A percentile compares a stretch with the other conserved stretches of the same genome.
Evolutionary conservation across 2,329 filamentous ascomycete genomes (phyloP).

Genomic region (Albifimbria verrucaria): DNA sequence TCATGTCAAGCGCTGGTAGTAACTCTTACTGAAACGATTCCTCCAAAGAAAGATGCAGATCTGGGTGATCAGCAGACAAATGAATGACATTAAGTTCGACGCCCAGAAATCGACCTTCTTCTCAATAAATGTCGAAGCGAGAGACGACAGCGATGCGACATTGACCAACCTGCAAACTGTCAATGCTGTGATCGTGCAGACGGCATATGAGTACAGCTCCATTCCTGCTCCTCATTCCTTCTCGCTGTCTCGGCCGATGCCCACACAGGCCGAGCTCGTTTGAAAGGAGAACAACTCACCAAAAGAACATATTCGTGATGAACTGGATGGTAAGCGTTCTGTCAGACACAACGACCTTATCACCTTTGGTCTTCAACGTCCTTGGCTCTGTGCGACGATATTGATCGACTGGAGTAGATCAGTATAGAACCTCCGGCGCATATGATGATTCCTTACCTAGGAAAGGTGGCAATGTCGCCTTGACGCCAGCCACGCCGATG

Average conservation of each 20-base stretch:
- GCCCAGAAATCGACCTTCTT: conserved; percentile 3
- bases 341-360: not conserved
- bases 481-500: not conserved
- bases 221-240: not conserved
- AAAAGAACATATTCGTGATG: conserved; percentile 2
- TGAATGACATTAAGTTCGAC: not conserved
- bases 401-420: not conserved
- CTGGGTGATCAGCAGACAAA: conserved; percentile 1
- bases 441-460: not conserved
- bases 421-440: not conserved
- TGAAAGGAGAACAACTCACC: not conserved
- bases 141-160: not conserved
- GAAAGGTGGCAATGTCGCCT: not conserved
- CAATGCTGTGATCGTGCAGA: not conserved
- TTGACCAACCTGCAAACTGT: not conserved
- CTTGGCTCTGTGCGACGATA: not conserved
- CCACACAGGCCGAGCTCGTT: not conserved
- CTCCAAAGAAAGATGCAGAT: not conserved
- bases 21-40: not conserved
- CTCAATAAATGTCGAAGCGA: conserved; percentile 2
- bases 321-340: not conserved
- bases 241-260: not conserved
- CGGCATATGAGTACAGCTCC: too few relatives aligned
- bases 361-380: not conserved
- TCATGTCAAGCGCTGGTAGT: not conserved